Evolutionary conservation across 441 rosid genomes (phyloP).

Genomic region (Corymbia calophylla): DNA sequence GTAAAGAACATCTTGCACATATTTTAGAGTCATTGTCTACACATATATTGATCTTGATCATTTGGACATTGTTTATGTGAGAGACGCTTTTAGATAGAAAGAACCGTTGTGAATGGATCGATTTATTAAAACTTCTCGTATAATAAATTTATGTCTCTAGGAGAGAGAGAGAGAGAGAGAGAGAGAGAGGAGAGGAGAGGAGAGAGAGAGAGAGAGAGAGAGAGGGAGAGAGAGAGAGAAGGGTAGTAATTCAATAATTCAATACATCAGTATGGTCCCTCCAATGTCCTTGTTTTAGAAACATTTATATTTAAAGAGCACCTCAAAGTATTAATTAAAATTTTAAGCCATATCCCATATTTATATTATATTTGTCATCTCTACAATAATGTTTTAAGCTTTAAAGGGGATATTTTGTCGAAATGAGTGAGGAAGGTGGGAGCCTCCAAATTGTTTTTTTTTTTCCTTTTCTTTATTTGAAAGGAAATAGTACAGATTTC

Average conservation of each 20-base stretch:
- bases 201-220: too few species aligned
- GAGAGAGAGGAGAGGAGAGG: too few species aligned
- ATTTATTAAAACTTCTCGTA: neutral
- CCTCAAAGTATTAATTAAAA: neutral
- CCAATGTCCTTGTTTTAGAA: neutral
- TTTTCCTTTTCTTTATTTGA: neutral
- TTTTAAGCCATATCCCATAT: neutral
- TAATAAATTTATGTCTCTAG: neutral
- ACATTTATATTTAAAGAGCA: neutral
- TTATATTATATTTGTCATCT: neutral
- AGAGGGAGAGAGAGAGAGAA: too few species aligned
- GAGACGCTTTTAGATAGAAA: neutral
- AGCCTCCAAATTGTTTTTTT: neutral
- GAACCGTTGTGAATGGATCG: neutral
- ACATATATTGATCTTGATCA: neutral
- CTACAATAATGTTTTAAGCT: neutral
- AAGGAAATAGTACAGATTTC: neutral
- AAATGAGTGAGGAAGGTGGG: neutral
- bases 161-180: too few species aligned
- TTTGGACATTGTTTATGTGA: neutral
- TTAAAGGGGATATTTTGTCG: neutral
- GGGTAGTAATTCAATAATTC: neutral
- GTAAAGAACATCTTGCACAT: neutral
- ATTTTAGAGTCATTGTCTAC: neutral
- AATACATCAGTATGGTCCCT: neutral